Evolutionary conservation across 805 yeast species (phyloP).

Genomic region (Ascoidea asiatica): DNA sequence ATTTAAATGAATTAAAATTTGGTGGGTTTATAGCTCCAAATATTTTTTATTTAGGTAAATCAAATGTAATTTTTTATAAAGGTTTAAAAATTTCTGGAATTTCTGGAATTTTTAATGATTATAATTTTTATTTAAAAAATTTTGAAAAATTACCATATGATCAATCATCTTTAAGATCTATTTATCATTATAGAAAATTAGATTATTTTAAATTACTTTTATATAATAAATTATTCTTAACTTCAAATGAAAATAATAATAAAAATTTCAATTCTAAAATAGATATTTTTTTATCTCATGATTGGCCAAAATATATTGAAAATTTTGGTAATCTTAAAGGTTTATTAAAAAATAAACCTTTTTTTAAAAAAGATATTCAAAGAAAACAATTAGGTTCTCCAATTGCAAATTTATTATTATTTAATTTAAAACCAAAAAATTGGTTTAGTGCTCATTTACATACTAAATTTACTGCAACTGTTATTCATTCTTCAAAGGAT

Average conservation of each 20-base stretch:
- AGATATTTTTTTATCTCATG: constrained; percentile 68
- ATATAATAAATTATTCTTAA: constrained; percentile 14
- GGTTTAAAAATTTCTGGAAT: constrained; percentile 72
- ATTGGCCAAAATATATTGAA: constrained; percentile 84
- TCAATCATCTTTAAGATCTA: constrained; percentile 33
- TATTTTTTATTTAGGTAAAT: constrained; percentile 73
- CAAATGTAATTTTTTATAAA: constrained; percentile 58
- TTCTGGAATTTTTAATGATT: constrained; percentile 66
- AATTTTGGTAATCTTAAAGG: constrained; percentile 41
- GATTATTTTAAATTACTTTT: constrained; percentile 45
- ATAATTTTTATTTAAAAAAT: constrained; percentile 29
- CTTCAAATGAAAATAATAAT: constrained; percentile 3
- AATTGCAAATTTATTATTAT: constrained; percentile 40
- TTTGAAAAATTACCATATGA: constrained; percentile 36
- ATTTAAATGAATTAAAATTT: constrained; percentile 51
- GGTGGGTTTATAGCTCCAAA: constrained; percentile 95
- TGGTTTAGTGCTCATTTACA: constrained; percentile 94
- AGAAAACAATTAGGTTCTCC: constrained; percentile 61
- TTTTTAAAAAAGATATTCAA: constrained; percentile 50
- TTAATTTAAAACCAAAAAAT: constrained; percentile 40
- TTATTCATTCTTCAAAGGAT: constrained; percentile 21
- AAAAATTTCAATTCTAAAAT: constrained; percentile 10
- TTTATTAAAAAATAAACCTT: constrained; percentile 49
- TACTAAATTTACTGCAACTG: constrained; percentile 49
- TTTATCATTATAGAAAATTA: constrained; percentile 61